phyloP scores from a whole-genome alignment of 768 basidiomycete genomes.

The Hericium alpestre region DNA sequence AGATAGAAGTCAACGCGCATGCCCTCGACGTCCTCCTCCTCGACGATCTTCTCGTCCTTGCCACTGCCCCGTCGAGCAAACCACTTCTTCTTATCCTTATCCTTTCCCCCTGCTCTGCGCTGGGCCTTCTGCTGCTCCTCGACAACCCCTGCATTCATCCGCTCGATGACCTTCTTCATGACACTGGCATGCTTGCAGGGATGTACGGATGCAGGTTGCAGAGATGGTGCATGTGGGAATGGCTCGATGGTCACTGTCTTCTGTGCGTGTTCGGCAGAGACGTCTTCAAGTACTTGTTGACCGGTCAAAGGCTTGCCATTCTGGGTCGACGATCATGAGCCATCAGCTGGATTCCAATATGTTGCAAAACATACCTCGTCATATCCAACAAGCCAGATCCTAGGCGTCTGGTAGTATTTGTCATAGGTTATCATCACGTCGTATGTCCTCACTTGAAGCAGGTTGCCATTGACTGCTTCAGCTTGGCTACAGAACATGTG shows the following conservation, averaged over 20 bases:
- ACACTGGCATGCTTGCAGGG: constrained; percentile 98
- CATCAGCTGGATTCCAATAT: not conserved
- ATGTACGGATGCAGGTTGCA: constrained; percentile 89
- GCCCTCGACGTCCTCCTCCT: constrained; percentile 73
- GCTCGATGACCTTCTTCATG: constrained; percentile 99
- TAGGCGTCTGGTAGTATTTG: constrained; percentile 98
- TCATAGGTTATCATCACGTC: constrained; percentile 99
- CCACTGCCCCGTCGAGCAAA: constrained; percentile 58
- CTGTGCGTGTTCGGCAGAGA: constrained; percentile 92
- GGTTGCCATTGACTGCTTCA: constrained; percentile 65
- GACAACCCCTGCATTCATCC: constrained; percentile 86
- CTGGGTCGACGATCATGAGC: constrained; percentile 27
- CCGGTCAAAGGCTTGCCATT: constrained; percentile 83
- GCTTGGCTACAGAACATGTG: constrained; percentile 32
- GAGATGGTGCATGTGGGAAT: constrained; percentile 84
- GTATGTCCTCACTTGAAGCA: constrained; percentile 94
- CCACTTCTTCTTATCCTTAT: constrained; percentile 73
- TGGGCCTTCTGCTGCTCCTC: constrained; percentile 71
- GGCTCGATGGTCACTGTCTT: constrained; percentile 98
- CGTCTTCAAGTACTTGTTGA: constrained; percentile 90
- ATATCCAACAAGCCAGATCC: constrained; percentile 95
- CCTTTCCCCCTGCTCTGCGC: constrained; percentile 33
- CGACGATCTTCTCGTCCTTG: constrained; percentile 42
- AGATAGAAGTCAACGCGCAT: constrained; percentile 97
- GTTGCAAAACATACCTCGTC: constrained; percentile 62